Evolutionary conservation across 257 asterid genomes (phyloP).

Genomic region (Knoxia roxburghii): DNA sequence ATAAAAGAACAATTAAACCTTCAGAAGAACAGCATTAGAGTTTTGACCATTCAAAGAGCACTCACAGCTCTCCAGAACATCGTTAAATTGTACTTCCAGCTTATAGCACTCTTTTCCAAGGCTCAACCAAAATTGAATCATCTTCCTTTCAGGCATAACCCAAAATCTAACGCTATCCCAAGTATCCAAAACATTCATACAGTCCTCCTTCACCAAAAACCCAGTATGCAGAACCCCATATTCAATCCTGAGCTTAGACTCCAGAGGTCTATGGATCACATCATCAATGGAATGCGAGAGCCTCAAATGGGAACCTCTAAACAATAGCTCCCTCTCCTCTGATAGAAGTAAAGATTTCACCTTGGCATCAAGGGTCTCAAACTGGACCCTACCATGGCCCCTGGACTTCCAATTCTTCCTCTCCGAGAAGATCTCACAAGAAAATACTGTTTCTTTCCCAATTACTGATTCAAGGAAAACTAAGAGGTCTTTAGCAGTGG

Average conservation of each 20-base stretch:
- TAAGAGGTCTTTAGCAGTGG: constrained; percentile 47
- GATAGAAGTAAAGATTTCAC: constrained; percentile 42
- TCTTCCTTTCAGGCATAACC: constrained; percentile 79
- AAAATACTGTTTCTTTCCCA: constrained; percentile 55
- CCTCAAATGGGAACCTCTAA: constrained; percentile 46
- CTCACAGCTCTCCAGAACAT: constrained; percentile 46
- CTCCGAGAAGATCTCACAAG: constrained; percentile 70
- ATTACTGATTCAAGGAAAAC: constrained; percentile 47
- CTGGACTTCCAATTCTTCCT: constrained; percentile 78
- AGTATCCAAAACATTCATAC: constrained; percentile 51
- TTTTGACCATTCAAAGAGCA: constrained; percentile 36
- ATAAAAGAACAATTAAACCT: constrained; percentile 36
- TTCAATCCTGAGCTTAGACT: constrained; percentile 43
- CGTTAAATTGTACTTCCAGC: constrained; percentile 71
- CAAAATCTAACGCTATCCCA: constrained; percentile 55
- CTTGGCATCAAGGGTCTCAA: constrained; percentile 48
- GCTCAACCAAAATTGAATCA: constrained; percentile 47
- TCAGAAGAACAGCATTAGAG: constrained; percentile 48
- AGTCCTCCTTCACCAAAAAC: constrained; percentile 37
- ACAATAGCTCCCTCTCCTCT: constrained; percentile 34
- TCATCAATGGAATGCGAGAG: constrained; percentile 48
- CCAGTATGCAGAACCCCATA: constrained; percentile 46
- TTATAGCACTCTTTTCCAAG: constrained; percentile 40
- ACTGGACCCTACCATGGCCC: constrained; percentile 83
- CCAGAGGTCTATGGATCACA: constrained; percentile 51